Evolutionary conservation across 768 basidiomycete species (phyloP).

Genomic region (Hydnomerulius pinastri): DNA sequence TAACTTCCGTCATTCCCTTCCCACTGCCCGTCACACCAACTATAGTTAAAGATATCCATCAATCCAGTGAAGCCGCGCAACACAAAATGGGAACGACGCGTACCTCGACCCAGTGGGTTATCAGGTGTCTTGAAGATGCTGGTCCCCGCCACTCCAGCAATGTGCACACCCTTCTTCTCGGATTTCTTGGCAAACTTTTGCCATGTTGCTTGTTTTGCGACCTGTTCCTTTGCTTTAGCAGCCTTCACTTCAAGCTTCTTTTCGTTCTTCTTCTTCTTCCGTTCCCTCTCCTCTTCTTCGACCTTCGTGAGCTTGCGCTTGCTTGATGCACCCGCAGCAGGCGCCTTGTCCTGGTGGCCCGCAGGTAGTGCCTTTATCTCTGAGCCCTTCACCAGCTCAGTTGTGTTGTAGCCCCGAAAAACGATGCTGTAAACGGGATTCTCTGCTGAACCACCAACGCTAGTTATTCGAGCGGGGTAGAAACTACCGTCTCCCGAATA

Average conservation of each 20-base stretch:
- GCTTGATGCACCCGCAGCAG: slow-evolving; percentile 40
- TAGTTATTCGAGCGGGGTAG: slow-evolving; percentile 89
- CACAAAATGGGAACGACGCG: slow-evolving; percentile 30
- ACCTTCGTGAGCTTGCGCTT: slow-evolving; percentile 80
- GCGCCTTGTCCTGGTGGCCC: slow-evolving; percentile 48
- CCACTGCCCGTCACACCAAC: slow-evolving; percentile 93
- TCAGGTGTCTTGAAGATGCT: slow-evolving; percentile 96
- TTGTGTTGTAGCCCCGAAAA: slow-evolving; percentile 90
- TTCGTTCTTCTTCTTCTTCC: slow-evolving; percentile 94
- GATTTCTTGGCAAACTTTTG: slow-evolving; percentile 95
- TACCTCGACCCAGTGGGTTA: slow-evolving; percentile 85
- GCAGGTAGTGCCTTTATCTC: slow-evolving; percentile 72
- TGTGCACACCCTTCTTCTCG: slow-evolving; percentile 89
- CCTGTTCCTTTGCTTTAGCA: slow-evolving; percentile 87
- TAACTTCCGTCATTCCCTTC: slow-evolving; percentile 83
- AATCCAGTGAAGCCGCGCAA: slow-evolving; percentile 6
- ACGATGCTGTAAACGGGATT: slow-evolving; percentile 87
- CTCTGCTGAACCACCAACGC: slow-evolving; percentile 77
- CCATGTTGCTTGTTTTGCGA: slow-evolving; percentile 82
- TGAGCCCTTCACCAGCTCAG: slow-evolving; percentile 74
- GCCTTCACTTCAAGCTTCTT: slow-evolving; percentile 86
- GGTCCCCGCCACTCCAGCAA: slow-evolving; percentile 84
- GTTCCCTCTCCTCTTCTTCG: slow-evolving; percentile 86
- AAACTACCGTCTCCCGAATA: slow-evolving; percentile 83
- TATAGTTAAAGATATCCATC: slow-evolving; percentile 31